Evolutionary conservation across 345 rosid species (phyloP).

Genomic region (Turritis glabra): DNA sequence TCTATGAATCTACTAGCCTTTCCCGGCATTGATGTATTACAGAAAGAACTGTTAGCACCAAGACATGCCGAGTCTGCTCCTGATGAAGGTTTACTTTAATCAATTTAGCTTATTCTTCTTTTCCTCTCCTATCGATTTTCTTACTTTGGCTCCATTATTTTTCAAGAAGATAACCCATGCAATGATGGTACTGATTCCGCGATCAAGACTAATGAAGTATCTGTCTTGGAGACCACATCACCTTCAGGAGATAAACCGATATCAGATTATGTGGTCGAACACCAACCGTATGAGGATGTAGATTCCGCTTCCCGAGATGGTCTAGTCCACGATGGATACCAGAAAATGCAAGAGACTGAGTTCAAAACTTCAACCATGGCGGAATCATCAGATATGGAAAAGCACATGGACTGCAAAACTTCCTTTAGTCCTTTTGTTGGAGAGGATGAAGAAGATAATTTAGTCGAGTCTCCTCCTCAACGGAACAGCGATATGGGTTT

Average conservation of each 20-base stretch:
- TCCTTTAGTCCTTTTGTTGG: background rate
- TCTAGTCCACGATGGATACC: background rate
- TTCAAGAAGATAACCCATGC: slow-evolving; percentile 5
- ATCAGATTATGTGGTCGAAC: background rate
- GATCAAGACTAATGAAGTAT: background rate
- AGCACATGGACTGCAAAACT: slow-evolving; percentile 17
- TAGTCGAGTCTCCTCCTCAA: slow-evolving; percentile 22
- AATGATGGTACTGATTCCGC: background rate
- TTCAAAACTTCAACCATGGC: slow-evolving; percentile 8
- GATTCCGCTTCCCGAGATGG: background rate
- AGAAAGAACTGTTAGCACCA: slow-evolving; percentile 52
- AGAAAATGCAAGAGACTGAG: background rate
- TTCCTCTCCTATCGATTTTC: background rate
- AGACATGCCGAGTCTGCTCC: slow-evolving; percentile 37
- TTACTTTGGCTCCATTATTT: background rate
- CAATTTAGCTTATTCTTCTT: background rate
- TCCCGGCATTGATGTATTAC: slow-evolving; percentile 83
- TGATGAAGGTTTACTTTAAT: slow-evolving; percentile 37
- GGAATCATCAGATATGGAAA: background rate
- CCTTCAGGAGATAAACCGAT: background rate
- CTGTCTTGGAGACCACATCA: slow-evolving; percentile 10
- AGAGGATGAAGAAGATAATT: background rate
- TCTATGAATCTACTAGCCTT: slow-evolving; percentile 76
- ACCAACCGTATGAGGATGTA: background rate
- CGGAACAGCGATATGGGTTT: slow-evolving; percentile 22